These are phyloP conservation scores for Puccinia triticina DNA, from an alignment of 1,284 basidiomycete species.

Conservation along the genomic window DNA sequence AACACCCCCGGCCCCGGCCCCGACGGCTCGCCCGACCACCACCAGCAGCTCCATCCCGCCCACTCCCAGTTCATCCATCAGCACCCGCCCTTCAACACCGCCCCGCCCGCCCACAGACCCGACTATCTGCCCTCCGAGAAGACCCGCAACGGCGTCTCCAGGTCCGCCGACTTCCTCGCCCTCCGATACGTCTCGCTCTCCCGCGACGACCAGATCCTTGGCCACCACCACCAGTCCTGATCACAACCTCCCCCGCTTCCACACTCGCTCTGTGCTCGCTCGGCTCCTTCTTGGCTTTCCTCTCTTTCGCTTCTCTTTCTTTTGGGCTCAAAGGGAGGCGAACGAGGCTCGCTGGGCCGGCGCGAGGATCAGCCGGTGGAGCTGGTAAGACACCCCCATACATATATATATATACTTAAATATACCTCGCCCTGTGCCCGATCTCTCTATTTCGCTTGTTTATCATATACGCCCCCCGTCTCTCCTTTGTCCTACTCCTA, in stretches of 20 bases:
- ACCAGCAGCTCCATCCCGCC: not conserved
- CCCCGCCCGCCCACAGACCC: not conserved
- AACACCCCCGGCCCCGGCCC: not conserved
- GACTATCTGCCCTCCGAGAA: slow-evolving; percentile 37
- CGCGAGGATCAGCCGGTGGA: too few relatives aligned
- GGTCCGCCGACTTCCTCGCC: slow-evolving; percentile 41
- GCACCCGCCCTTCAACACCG: not conserved
- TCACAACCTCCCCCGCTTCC: not conserved
- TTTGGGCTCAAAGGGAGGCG: too few relatives aligned
- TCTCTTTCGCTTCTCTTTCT: too few relatives aligned
- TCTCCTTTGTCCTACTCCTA: too few relatives aligned
- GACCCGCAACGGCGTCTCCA: not conserved
- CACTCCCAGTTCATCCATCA: not conserved
- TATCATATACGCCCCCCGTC: too few relatives aligned
- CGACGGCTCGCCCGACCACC: not conserved
- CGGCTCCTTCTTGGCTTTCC: not conserved
- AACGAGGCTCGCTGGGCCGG: too few relatives aligned
- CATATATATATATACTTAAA: too few relatives aligned
- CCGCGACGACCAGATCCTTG: not conserved
- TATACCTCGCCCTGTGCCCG: too few relatives aligned
- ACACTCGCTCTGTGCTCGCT: not conserved
- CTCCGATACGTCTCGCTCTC: slow-evolving; percentile 41
- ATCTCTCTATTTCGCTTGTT: too few relatives aligned
- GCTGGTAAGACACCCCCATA: too few relatives aligned
- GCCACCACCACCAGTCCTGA: not conserved